These are phyloP conservation scores for Rhizoclosmatium globosum DNA, from an alignment of 192 early-diverging fungal genomes.

Conservation along the genomic window DNA sequence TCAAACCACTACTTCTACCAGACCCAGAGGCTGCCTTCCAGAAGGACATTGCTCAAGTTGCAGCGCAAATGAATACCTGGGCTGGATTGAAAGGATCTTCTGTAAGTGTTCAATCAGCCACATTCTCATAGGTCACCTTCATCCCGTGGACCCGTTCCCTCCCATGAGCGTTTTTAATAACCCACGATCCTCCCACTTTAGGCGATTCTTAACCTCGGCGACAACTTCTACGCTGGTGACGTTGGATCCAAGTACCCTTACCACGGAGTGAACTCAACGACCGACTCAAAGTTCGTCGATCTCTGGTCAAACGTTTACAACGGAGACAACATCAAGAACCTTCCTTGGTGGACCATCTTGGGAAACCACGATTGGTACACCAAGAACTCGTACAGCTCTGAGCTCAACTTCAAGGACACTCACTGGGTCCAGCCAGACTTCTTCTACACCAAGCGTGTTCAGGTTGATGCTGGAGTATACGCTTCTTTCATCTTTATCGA, in stretches of 20 bases:
- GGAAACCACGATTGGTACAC: slow-evolving; percentile 40
- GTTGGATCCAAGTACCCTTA: not conserved
- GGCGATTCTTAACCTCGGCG: not conserved
- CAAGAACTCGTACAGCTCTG: not conserved
- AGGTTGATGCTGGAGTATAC: not conserved
- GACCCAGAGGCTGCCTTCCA: not conserved
- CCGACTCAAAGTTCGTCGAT: slow-evolving; percentile 5
- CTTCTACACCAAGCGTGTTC: slow-evolving; percentile 33
- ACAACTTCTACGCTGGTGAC: slow-evolving; percentile 23
- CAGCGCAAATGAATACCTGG: slow-evolving; percentile 11
- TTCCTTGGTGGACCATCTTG: slow-evolving; percentile 33
- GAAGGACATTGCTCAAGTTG: not conserved
- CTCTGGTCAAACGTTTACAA: slow-evolving; percentile 11
- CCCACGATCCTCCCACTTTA: not conserved
- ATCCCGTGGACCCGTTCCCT: too few species aligned
- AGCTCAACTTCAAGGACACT: not conserved
- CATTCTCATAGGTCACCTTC: too few species aligned
- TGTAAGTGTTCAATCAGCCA: not conserved
- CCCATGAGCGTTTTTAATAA: too few species aligned
- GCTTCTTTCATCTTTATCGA: not conserved
- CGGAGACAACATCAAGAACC: not conserved
- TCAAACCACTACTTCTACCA: too few species aligned
- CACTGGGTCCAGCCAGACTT: slow-evolving; percentile 28
- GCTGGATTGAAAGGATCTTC: not conserved
- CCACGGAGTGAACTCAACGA: slow-evolving; percentile 9